phyloP scores from a whole-genome alignment of 768 basidiomycete species.

The Hygrocybe punicea region DNA sequence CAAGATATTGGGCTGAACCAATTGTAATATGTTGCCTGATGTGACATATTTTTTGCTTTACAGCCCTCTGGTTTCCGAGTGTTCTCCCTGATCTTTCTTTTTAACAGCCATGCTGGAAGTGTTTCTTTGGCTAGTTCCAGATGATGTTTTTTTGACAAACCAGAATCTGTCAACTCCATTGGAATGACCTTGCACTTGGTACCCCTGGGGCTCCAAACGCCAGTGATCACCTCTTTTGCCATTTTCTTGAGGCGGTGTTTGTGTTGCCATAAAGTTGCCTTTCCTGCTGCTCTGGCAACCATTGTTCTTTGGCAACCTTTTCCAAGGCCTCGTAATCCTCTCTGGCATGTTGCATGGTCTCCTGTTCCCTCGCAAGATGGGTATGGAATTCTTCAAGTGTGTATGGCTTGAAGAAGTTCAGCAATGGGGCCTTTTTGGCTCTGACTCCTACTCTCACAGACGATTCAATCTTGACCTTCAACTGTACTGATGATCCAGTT shows the following conservation, averaged over 20 bases:
- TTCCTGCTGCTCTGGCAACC: neutral
- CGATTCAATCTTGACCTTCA: too few species aligned
- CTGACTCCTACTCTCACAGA: too few species aligned
- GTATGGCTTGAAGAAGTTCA: neutral
- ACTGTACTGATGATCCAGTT: neutral
- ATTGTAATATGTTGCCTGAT: slow-evolving; percentile 3
- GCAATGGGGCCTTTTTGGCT: neutral
- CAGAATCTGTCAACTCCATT: neutral
- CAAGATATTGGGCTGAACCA: slow-evolving; percentile 5
- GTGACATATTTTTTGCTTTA: slow-evolving; percentile 1
- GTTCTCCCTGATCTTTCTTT: neutral
- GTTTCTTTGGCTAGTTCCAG: neutral
- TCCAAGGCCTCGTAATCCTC: neutral
- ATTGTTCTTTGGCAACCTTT: slow-evolving; percentile 1
- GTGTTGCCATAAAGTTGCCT: neutral
- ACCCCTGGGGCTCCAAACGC: slow-evolving; percentile 2
- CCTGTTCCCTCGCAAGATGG: slow-evolving; percentile 6
- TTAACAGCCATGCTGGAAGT: neutral
- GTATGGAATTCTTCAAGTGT: neutral
- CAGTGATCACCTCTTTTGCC: neutral
- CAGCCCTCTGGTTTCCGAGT: neutral
- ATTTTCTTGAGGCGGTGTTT: slow-evolving; percentile 7
- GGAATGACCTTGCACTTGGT: slow-evolving; percentile 9
- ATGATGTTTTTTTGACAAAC: neutral
- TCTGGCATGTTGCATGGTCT: neutral